A percentile compares a stretch with the other conserved stretches of the same genome.
phyloP scores from a whole-genome alignment of 768 basidiomycete species.

The Dioszegia crocea region DNA sequence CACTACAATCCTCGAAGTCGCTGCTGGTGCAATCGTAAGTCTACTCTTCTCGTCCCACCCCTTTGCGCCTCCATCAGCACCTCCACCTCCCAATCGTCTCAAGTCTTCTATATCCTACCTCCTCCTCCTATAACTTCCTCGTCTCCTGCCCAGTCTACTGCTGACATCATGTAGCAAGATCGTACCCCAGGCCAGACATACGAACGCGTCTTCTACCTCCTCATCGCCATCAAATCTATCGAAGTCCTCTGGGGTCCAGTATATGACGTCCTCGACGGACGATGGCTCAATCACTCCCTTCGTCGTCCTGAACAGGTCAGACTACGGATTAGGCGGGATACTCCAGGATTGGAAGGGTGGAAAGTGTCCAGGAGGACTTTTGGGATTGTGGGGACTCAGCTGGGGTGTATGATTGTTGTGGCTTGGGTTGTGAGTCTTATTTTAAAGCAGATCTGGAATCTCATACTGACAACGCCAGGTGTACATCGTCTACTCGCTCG shows the following conservation, averaged over 20 bases:
- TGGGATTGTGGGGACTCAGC: constrained; percentile 10
- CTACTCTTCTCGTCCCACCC: neutral
- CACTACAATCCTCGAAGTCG: constrained; percentile 38
- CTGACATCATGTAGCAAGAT: constrained; percentile 25
- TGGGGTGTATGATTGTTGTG: constrained; percentile 23
- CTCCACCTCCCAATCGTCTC: neutral
- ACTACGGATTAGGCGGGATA: constrained; percentile 14
- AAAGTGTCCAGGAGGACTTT: constrained; percentile 10
- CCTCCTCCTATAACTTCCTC: neutral
- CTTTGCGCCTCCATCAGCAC: neutral
- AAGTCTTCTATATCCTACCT: neutral
- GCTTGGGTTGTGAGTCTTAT: constrained; percentile 39
- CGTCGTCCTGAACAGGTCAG: constrained; percentile 27
- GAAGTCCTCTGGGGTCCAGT: constrained; percentile 32
- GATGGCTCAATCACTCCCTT: constrained; percentile 35
- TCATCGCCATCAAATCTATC: constrained; percentile 41
- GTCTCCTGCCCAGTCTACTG: no score
- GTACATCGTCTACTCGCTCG: constrained; percentile 38
- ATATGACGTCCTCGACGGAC: constrained; percentile 37
- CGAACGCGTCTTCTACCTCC: constrained; percentile 42
- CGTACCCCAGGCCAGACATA: constrained; percentile 30
- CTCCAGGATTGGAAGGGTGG: constrained; percentile 26
- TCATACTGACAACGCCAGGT: constrained; percentile 8
- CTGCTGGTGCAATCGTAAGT: constrained; percentile 40
- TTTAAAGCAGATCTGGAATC: no score